Conservation (phyloP, 2,329 filamentous ascomycete genomes). For the Trichoderma hamatum region DNA sequence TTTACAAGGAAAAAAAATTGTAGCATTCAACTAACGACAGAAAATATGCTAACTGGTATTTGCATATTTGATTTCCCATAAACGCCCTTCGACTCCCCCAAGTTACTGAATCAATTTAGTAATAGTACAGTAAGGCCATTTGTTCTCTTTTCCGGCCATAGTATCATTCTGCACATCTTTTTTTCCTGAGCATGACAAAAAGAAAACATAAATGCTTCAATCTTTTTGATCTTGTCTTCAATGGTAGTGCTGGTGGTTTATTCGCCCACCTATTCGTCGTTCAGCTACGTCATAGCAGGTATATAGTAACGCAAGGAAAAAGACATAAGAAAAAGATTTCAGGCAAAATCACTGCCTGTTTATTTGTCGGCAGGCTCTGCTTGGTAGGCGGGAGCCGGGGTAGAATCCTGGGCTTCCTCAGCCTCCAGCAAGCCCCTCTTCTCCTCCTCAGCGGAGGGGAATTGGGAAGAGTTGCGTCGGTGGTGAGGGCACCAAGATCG, state of each 20-base stretch:
- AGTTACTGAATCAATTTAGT: neutral
- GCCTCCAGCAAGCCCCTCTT: slow-evolving; percentile 55
- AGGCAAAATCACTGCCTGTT: neutral
- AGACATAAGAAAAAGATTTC: neutral
- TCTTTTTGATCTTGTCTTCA: neutral
- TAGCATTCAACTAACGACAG: neutral
- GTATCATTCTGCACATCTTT: neutral
- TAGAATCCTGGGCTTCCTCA: slow-evolving; percentile 34
- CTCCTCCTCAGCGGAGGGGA: slow-evolving; percentile 44
- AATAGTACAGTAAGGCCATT: neutral
- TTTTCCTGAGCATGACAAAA: neutral
- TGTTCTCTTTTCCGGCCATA: neutral
- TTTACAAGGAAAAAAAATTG: neutral
- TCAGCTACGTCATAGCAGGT: slow-evolving; percentile 9
- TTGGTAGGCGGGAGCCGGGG: slow-evolving; percentile 34
- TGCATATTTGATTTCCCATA: neutral
- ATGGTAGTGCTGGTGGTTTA: neutral
- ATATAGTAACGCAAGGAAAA: slow-evolving; percentile 18
- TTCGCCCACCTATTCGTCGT: neutral
- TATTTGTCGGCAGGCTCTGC: slow-evolving; percentile 32
- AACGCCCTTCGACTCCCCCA: neutral
- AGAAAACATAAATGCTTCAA: neutral
- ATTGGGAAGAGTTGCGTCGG: neutral
- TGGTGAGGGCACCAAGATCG: slow-evolving; percentile 27
- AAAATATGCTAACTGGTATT: neutral